Evolutionary conservation across 2,329 filamentous ascomycete species (phyloP), one percentile per base, ranked within the genome.

Genomic region (Capronia coronata): DNA sequence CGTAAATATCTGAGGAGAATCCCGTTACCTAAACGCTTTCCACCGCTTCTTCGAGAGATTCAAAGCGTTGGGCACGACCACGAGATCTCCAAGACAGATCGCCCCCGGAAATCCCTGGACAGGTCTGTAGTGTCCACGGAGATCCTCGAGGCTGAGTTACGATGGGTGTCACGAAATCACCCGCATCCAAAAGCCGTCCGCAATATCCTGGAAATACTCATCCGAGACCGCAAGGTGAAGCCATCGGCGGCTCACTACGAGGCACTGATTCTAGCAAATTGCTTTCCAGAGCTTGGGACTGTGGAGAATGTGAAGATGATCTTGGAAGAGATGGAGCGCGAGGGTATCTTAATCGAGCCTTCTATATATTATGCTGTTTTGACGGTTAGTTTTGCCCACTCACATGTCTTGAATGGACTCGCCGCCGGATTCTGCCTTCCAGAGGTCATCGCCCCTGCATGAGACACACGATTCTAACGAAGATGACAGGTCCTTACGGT

Each of bases 291-390:
- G 14, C 40, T 19, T 32, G 25, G 40, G 5, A 88, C 84, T 3
- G 82, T 82, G 2, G 73, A 74, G 22, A 77, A 78, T 40, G 77
- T 91, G 19, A 65, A 68, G 27, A 70, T 68, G 16, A 70, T 94
- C n/a, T 68, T 95, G 19, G 69, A 78, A 18, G 87, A 95, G 61
- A 86, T 96, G 82, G 73, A 75, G 37, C 64, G 68, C 1, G 71
- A 75, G 35, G 75, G 73, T 0, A 72, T 96, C 38, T 69, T 78
- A 35, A 74, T 80, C 6, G 86, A 88, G 57, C 75, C 76, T 1
- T 73, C 74, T 2, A 75, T 86, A 1, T 91, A 87, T 61, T 83
- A 90, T 65, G 79, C 79, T 54, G 79, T 84, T 2, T 69, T 96
- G 32, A 79, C 82, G 65, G 82, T 84, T 63, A 21, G 70, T 22